Evolutionary conservation across 768 basidiomycete genomes (phyloP), one percentile per base, ranked within the genome.

Genomic region (Dioszegia aurantiaca): DNA sequence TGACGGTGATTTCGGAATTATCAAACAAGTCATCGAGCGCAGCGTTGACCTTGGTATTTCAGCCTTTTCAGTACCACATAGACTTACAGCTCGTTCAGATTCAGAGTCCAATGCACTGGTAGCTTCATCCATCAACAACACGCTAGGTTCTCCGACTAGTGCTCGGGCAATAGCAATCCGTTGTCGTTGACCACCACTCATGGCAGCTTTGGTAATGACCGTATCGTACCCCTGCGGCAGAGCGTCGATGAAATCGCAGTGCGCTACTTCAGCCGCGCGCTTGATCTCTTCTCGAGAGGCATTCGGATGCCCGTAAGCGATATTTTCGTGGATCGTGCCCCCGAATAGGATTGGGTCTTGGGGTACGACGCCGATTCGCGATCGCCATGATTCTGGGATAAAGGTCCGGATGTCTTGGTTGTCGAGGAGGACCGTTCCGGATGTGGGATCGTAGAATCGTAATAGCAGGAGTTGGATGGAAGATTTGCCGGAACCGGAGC

Each of bases 171-270:
- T 94, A 27, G 91, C 90, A 31, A 86, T 81, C 52, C 85, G 81
- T 71, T 86, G 79, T n/a, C 74, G 58, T 54, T 79, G 79, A 54
- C 71, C 71, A 19, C 71, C 71, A 21, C 69, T 70, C 42, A 73
- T 51, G 42, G 83, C 85, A 3, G 88, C 83, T 36, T 82, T 84
- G 27, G 79, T 84, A 2, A 88, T 88, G 10, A 93, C 77, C 1
- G 93, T 95, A 64, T 94, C 92, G 65, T 93, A 93, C 0, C 92
- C 90, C 58, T 90, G 81, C 10, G 91, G 91, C 82, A 97, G 84
- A 4, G 86, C 85, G 84, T 90, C 88, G 6, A 95, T 85, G 70
- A 93, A 97, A 70, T 93, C 91, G 75, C 92, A 95, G 68, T 95
- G 93, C 2, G 93, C 93, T 46, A 90, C 84, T 16, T 88, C 81